A percentile compares a stretch with the other conserved stretches of the same genome.
These are phyloP conservation scores for Erysimum pusillum DNA, from an alignment of 441 rosid genomes.

Conservation along the genomic window DNA sequence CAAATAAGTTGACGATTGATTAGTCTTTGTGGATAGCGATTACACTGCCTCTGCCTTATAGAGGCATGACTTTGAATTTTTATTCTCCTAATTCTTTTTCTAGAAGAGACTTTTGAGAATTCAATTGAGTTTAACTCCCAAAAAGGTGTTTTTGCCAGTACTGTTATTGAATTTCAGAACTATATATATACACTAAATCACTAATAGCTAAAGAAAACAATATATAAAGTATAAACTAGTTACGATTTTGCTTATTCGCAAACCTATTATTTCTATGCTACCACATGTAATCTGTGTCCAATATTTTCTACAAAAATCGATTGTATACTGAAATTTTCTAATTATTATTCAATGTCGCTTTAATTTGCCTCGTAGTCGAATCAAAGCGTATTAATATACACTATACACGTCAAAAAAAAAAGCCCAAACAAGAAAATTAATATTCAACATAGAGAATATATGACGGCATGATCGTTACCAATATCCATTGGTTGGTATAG, in stretches of 20 bases:
- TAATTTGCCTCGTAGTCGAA: background rate
- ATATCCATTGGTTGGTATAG: slow-evolving; percentile 37
- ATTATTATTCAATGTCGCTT: background rate
- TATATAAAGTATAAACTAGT: background rate
- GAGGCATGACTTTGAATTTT: slow-evolving; percentile 33
- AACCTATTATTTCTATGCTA: slow-evolving; percentile 3
- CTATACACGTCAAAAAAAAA: slow-evolving; percentile 28
- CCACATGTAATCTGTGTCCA: background rate
- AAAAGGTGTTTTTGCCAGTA: slow-evolving; percentile 12
- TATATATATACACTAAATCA: background rate
- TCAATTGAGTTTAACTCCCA: background rate
- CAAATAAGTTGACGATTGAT: slow-evolving; percentile 8
- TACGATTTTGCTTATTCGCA: background rate
- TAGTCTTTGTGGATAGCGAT: slow-evolving; percentile 39
- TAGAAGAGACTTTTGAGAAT: background rate
- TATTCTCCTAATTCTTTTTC: background rate
- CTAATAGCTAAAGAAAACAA: background rate
- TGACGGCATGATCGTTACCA: slow-evolving; percentile 36
- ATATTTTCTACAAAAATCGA: background rate
- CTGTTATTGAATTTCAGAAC: background rate
- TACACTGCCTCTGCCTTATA: slow-evolving; percentile 20
- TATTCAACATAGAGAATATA: slow-evolving; percentile 29
- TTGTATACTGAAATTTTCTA: background rate
- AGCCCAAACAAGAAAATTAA: background rate
- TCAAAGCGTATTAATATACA: background rate